A percentile compares a stretch with the other conserved stretches of the same genome.
phyloP scores from a whole-genome alignment of 2,329 filamentous ascomycete species.

The Aureobasidium musti region DNA sequence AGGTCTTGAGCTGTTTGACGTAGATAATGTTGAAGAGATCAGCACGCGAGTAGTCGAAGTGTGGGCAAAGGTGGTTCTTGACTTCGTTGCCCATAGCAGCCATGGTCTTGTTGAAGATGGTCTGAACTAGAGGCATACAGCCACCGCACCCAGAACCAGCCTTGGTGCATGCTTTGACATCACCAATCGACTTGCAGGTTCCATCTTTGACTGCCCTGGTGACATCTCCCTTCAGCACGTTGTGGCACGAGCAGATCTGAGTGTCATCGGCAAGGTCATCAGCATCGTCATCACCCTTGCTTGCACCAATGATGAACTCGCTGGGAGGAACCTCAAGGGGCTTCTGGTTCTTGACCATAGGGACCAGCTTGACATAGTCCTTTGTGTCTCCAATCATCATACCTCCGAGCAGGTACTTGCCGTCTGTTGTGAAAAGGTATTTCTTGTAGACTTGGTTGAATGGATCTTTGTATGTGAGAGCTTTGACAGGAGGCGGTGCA shows the following conservation, averaged over 20 bases:
- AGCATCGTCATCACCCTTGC: conserved; percentile 70
- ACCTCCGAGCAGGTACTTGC: conserved; percentile 86
- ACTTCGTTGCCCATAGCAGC: conserved; percentile 81
- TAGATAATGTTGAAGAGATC: conserved; percentile 90
- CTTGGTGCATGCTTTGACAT: conserved; percentile 88
- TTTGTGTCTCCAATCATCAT: conserved; percentile 97
- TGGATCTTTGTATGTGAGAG: conserved; percentile 84
- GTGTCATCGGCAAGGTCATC: conserved; percentile 82
- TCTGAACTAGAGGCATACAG: conserved; percentile 83
- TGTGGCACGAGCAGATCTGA: conserved; percentile 91
- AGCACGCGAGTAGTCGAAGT: conserved; percentile 79
- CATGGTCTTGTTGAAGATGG: conserved; percentile 90
- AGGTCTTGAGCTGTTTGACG: conserved; percentile 72
- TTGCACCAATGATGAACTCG: conserved; percentile 78
- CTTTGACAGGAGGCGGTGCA: conserved; percentile 68
- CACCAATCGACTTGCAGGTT: conserved; percentile 75
- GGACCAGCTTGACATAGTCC: conserved; percentile 86
- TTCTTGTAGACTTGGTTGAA: conserved; percentile 92
- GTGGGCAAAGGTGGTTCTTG: conserved; percentile 80
- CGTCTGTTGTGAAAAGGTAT: conserved; percentile 85
- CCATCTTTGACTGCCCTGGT: conserved; percentile 72
- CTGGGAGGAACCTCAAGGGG: conserved; percentile 74
- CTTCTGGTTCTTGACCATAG: conserved; percentile 83
- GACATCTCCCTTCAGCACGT: conserved; percentile 83
- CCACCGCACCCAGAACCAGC: conserved; percentile 88